Percentiles rank a stretch among this genome's conserved stretches.
Conservation (phyloP, 2,329 filamentous ascomycete species). For the Neospermospora avenae region DNA sequence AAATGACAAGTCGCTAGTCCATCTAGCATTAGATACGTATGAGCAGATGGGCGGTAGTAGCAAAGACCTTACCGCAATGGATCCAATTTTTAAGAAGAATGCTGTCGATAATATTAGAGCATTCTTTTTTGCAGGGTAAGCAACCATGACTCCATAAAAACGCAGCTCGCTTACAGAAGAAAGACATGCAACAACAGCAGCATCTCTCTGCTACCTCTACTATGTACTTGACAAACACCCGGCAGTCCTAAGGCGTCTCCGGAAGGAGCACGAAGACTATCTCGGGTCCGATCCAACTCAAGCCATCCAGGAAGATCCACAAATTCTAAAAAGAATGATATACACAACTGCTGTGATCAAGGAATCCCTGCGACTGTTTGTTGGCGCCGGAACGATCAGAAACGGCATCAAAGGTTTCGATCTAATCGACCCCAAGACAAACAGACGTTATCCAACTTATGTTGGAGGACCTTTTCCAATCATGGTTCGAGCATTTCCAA, state of each 20-base stretch:
- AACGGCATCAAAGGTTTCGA: neutral
- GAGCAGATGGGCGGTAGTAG: neutral
- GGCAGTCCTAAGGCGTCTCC: neutral
- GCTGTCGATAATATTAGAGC: neutral
- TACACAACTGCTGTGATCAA: slow-evolving; percentile 8
- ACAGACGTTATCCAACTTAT: slow-evolving; percentile 3
- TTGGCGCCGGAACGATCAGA: neutral
- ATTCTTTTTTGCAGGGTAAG: slow-evolving; percentile 1
- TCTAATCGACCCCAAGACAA: neutral
- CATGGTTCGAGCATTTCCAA: slow-evolving; percentile 2
- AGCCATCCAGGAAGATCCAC: neutral
- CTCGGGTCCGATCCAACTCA: neutral
- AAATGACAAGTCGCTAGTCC: slow-evolving; percentile 1
- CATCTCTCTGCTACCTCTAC: neutral
- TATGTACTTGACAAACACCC: slow-evolving; percentile 4
- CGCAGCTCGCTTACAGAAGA: neutral
- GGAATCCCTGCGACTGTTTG: slow-evolving; percentile 3
- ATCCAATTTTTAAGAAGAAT: neutral
- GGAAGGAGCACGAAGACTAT: neutral
- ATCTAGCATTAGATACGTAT: neutral
- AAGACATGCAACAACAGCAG: slow-evolving; percentile 7
- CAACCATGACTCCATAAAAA: neutral
- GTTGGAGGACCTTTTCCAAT: slow-evolving; percentile 1
- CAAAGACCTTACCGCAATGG: neutral
- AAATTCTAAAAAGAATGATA: slow-evolving; percentile 2